These are phyloP conservation scores for Gremmenia infestans DNA, from an alignment of 2,329 filamentous ascomycete species.

Conservation along the genomic window DNA sequence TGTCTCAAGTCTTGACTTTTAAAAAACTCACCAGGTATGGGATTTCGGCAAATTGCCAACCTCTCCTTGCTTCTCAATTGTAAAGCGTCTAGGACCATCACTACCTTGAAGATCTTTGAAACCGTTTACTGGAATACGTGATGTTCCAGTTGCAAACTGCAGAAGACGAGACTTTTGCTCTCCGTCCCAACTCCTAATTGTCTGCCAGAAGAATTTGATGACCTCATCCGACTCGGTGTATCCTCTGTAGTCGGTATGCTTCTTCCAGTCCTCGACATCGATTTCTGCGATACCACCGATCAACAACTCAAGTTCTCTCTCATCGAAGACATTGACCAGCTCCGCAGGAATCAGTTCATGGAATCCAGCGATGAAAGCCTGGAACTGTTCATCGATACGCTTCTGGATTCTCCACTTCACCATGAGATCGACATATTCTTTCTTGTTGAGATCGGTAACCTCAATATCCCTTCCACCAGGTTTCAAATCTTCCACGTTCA, in stretches of 20 bases:
- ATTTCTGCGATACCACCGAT: slow-evolving; percentile 99
- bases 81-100: slow-evolving; percentile 91
- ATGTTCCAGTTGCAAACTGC: slow-evolving; percentile 96
- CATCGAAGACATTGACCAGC: slow-evolving; percentile 96
- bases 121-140: slow-evolving; percentile 95
- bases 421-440: slow-evolving; percentile 96
- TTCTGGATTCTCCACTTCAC: slow-evolving; percentile 99
- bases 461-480: slow-evolving; percentile 86
- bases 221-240: slow-evolving; percentile 98
- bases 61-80: slow-evolving; percentile 96
- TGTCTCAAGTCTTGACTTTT: background rate
- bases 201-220: slow-evolving; percentile 98
- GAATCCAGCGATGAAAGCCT: slow-evolving; percentile 95
- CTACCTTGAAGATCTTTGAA: slow-evolving; percentile 99
- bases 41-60: slow-evolving; percentile 88
- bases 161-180: slow-evolving; percentile 95
- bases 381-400: slow-evolving; percentile 96
- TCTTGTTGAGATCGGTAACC: slow-evolving; percentile 98
- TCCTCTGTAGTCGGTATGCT: slow-evolving; percentile 97
- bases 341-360: slow-evolving; percentile 96
- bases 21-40: slow-evolving; percentile 79
- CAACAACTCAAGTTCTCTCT: slow-evolving; percentile 90
- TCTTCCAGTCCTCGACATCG: slow-evolving; percentile 99
- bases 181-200: slow-evolving; percentile 92
- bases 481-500: slow-evolving; percentile 90